Percentiles rank a stretch among this genome's conserved stretches.
Evolutionary conservation across 2,329 filamentous ascomycete genomes (phyloP).

Genomic region (Colletotrichum salicis): DNA sequence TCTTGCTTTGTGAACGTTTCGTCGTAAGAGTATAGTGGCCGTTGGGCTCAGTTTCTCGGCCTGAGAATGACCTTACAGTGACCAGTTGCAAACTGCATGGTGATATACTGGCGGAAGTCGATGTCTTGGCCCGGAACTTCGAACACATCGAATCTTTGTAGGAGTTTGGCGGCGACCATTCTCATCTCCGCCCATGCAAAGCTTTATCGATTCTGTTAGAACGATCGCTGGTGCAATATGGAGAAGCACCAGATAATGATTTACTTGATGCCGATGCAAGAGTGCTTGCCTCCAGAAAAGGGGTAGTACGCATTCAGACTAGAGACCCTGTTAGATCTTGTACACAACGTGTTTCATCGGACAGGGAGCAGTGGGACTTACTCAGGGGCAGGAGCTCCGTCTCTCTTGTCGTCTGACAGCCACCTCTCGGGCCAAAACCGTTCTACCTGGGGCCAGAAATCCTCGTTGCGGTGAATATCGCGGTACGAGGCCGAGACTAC

Average conservation of each 20-base stretch:
- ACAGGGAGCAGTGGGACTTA: background rate
- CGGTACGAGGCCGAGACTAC: conserved; percentile 34
- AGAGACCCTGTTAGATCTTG: background rate
- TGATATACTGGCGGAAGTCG: conserved; percentile 41
- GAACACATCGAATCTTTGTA: conserved; percentile 39
- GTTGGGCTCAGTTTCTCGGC: conserved; percentile 34
- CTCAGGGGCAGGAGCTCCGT: conserved; percentile 25
- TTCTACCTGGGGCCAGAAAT: conserved; percentile 25
- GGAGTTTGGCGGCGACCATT: conserved; percentile 39
- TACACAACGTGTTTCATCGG: too few relatives aligned
- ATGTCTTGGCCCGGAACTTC: conserved; percentile 38
- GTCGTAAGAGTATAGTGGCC: background rate
- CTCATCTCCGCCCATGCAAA: conserved; percentile 42
- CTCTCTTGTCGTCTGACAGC: conserved; percentile 24
- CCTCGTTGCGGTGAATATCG: conserved; percentile 32
- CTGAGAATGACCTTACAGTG: conserved; percentile 48
- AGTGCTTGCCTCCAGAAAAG: conserved; percentile 39
- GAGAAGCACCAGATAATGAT: background rate
- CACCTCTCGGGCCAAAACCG: conserved; percentile 33
- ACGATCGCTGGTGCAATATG: background rate
- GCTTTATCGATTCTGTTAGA: conserved; percentile 12
- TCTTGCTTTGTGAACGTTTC: background rate
- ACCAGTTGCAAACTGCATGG: conserved; percentile 40
- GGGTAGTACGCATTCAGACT: conserved; percentile 35
- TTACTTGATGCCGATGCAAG: conserved; percentile 41